Evolutionary conservation across 1,284 basidiomycete genomes (phyloP).

Genomic region (Cryptococcus maquisensis): DNA sequence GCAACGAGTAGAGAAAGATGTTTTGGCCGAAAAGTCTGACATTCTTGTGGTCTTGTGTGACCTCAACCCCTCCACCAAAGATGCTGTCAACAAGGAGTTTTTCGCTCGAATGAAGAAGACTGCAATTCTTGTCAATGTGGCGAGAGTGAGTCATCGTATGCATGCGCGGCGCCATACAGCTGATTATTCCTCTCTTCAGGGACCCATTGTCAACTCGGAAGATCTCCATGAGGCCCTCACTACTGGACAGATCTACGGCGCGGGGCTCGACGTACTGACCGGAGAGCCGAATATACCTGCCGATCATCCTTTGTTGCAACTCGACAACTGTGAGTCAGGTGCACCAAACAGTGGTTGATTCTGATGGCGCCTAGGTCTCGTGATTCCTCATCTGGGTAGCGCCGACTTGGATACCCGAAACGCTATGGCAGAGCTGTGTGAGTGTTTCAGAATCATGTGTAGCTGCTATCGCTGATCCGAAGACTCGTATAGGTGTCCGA

Average conservation of each 20-base stretch:
- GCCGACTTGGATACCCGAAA: conserved; percentile 79
- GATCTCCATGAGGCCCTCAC: conserved; percentile 76
- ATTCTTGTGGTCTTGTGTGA: conserved; percentile 79
- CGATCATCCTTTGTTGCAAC: conserved; percentile 74
- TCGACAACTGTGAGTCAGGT: conserved; percentile 57
- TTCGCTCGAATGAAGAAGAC: conserved; percentile 78
- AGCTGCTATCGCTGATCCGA: neutral
- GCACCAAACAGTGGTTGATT: neutral
- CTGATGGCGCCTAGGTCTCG: conserved; percentile 54
- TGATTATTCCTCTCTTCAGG: conserved; percentile 23
- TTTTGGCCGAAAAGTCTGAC: conserved; percentile 70
- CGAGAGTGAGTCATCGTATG: conserved; percentile 56
- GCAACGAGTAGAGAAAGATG: conserved; percentile 60
- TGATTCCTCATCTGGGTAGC: conserved; percentile 86
- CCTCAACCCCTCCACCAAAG: conserved; percentile 66
- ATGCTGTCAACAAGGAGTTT: conserved; percentile 68
- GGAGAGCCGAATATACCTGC: conserved; percentile 74
- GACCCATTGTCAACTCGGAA: conserved; percentile 76
- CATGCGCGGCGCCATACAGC: neutral
- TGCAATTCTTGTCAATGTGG: conserved; percentile 73
- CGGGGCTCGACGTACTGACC: conserved; percentile 89
- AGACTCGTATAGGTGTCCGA: conserved; percentile 20
- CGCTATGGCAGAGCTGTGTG: conserved; percentile 70
- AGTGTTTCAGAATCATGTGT: conserved; percentile 6
- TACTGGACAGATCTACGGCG: conserved; percentile 77